Percentiles rank a stretch among this genome's conserved stretches.
Conservation (phyloP, 345 rosid species). For the Citropsis articulata region DNA sequence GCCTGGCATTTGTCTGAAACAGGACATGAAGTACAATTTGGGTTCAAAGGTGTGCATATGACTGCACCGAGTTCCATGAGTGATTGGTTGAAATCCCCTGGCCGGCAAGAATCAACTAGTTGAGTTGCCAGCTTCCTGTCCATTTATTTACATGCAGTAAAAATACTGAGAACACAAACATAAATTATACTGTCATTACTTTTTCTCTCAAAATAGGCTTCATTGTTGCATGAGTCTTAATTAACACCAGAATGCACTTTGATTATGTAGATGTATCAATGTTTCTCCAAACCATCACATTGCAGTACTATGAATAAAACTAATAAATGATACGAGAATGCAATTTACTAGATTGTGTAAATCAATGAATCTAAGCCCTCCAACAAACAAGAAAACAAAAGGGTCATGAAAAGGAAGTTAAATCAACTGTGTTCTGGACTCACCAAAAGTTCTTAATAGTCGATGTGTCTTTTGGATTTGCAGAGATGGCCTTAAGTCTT, state of each 20-base stretch:
- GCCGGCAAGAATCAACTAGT: slow-evolving; percentile 72
- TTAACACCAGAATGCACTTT: neutral
- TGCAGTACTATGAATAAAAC: neutral
- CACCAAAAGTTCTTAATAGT: slow-evolving; percentile 71
- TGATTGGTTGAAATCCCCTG: slow-evolving; percentile 97
- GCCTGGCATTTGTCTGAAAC: slow-evolving; percentile 73
- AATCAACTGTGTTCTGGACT: slow-evolving; percentile 22
- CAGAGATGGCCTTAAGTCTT: slow-evolving; percentile 73
- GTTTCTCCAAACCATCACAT: neutral
- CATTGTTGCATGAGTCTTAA: neutral
- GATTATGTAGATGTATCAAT: neutral
- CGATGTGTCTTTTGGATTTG: slow-evolving; percentile 70
- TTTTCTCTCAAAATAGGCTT: neutral
- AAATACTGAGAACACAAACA: neutral
- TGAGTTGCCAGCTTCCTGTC: slow-evolving; percentile 85
- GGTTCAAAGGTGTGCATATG: slow-evolving; percentile 68
- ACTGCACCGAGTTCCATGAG: slow-evolving; percentile 97
- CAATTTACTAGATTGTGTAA: neutral
- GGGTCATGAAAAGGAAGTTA: neutral
- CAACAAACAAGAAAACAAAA: neutral
- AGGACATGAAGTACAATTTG: slow-evolving; percentile 77
- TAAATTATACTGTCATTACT: neutral
- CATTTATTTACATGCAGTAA: slow-evolving; percentile 16
- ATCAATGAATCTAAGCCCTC: neutral
- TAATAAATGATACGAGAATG: neutral